phyloP scores from a whole-genome alignment of 768 basidiomycete species.

The Lepiota brunneoincarnata region DNA sequence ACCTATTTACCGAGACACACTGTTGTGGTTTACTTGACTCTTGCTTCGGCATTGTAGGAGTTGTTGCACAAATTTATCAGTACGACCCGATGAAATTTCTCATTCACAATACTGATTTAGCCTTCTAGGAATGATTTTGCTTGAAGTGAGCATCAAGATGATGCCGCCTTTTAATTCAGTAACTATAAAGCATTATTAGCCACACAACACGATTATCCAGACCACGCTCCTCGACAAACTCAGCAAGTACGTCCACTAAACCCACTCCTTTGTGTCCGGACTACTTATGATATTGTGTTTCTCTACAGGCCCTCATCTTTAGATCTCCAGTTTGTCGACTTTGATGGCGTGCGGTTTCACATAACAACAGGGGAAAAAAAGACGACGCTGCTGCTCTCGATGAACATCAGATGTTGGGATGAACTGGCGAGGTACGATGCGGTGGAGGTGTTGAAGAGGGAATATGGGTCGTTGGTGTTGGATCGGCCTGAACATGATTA shows the following conservation, averaged over 20 bases:
- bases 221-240: constrained; percentile 86
- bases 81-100: no score
- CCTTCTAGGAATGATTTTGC: constrained; percentile 66
- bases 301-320: constrained; percentile 75
- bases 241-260: constrained; percentile 53
- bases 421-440: constrained; percentile 90
- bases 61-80: no score
- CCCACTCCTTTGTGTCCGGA: neutral
- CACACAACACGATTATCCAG: constrained; percentile 92
- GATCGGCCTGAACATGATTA: constrained; percentile 81
- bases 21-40: no score
- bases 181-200: constrained; percentile 37
- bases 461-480: constrained; percentile 76
- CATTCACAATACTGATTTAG: neutral
- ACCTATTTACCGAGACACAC: no score
- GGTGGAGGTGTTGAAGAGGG: constrained; percentile 68
- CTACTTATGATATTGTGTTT: constrained; percentile 15
- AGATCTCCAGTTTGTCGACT: constrained; percentile 97
- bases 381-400: constrained; percentile 80
- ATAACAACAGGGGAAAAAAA: constrained; percentile 86
- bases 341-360: constrained; percentile 94
- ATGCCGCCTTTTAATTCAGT: neutral
- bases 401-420: constrained; percentile 97
- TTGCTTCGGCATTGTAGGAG: no score
- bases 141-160: constrained; percentile 55